Base-by-base conservation (phyloP, 768 basidiomycete species). In the Pulveroboletus sp. region DNA sequence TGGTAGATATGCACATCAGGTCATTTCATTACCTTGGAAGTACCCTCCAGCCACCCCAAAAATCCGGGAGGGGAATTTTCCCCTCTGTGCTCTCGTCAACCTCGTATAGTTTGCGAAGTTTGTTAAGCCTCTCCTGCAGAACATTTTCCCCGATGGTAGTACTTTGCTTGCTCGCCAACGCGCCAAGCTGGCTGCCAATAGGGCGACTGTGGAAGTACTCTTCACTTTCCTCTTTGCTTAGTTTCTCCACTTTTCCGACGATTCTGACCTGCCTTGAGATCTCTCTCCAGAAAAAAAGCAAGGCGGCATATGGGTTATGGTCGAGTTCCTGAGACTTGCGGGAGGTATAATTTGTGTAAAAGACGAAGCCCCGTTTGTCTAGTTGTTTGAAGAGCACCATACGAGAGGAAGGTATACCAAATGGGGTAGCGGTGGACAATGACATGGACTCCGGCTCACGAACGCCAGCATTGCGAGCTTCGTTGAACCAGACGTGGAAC, bases 1-100 rank as follows among this genome's bases (percentile, higher is more conserved):
- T n/a, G n/a, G n/a, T n/a, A 13, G 20, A 34, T 21, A 34, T 33
- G 4, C n/a, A 23, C 12, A 21, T 24, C 4, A 36, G 20, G 16
- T 23, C 6, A 10, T 17, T 32, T 33, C 17, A n/a, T 36, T 58
- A 95, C 92, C 77, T 78, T 23, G 95, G 95, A n/a, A 97, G 75
- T 29, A 98, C 77, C 57, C 95, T 77, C 88, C 92, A 97, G 5
- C 95, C 95, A 51, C 95, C 95, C 95, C 95, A 98, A 66, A 90
- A 91, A 8, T 90, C 84, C 4, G 95, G 95, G 40, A 85, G 72
- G 0, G 89, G 86, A 12, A 97, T 74, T 24, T 82, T 73, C 12
- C 14, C 52, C 17, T 46, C 54, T 11, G 76, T 72, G 24, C 64
- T 65, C 31, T 69, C 70, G 6, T 71, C 71, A 16, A 75, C 72